Conservation (phyloP, 1,139 yeast species). For the Wickerhamiella pararugosa region DNA sequence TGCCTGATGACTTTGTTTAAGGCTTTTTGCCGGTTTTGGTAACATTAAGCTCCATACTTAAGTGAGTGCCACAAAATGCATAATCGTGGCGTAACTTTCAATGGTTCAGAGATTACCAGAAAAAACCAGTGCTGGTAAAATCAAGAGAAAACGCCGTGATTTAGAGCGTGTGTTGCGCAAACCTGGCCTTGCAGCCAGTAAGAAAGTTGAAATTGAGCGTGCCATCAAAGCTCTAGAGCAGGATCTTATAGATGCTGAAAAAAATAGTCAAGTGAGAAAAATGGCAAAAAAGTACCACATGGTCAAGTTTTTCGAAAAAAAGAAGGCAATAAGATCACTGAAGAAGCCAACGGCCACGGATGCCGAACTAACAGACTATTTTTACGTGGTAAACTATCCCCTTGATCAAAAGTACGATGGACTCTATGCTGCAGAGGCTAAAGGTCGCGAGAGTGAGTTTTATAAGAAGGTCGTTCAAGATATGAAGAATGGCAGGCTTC, state of each 20-base stretch:
- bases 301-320: conserved; percentile 83
- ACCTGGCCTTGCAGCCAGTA: conserved; percentile 48
- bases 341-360: conserved; percentile 44
- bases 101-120: conserved; percentile 14
- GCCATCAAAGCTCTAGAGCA: conserved; percentile 57
- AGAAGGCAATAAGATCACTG: conserved; percentile 68
- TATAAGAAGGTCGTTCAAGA: conserved; percentile 14
- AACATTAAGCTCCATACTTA: too few relatives aligned
- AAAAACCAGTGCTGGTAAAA: conserved; percentile 14
- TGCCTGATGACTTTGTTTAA: too few relatives aligned
- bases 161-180: conserved; percentile 46
- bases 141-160: conserved; percentile 74
- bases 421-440: conserved; percentile 31
- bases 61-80: too few relatives aligned
- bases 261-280: conserved; percentile 38
- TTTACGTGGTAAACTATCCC: conserved; percentile 69
- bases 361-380: conserved; percentile 38
- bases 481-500: conserved; percentile 16
- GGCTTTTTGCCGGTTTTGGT: too few relatives aligned
- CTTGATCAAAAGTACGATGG: conserved; percentile 68
- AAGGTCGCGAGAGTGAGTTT: conserved; percentile 16
- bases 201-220: conserved; percentile 70
- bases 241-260: conserved; percentile 45
- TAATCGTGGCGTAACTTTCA: neutral
- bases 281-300: conserved; percentile 75